Evolutionary conservation across 495 filamentous ascomycete genomes (phyloP), one percentile per base, ranked within the genome.

Genomic region (Penicillium verhagenii): DNA sequence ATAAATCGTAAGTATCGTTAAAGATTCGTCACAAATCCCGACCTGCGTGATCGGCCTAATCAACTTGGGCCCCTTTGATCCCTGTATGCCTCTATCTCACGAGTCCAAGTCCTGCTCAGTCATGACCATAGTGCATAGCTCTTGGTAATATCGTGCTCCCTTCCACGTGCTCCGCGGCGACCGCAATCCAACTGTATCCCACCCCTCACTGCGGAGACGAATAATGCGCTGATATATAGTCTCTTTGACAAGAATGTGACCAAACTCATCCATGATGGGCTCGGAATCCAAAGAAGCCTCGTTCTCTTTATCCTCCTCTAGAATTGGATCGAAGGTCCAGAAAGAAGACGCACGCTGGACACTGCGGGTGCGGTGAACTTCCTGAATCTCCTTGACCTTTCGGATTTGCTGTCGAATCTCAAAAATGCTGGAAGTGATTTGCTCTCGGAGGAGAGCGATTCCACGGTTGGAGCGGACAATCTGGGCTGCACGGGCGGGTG

Each of bases 311-410:
- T 38, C 29, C 14, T 56, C 44, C 4, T 44, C 43, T n/a, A 38
- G 63, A 23, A 70, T 28, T 9, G 64, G 63, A 29, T 60, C 59
- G 47, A 78, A 77, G 26, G 58, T 74, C 75, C 75, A 78, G 52
- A 75, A 76, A 0, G 73, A 78, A 0, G 56, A 56, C 8, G 64
- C 64, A 3, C 67, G 72, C 1, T 51, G 54, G 29, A 71, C 45
- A 9, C 52, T 53, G 29, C 60, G 67, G 2, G 56, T 38, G 13
- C 60, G 55, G n/a, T 60, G 72, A 4, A 58, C 21, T 2, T 60
- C 51, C 48, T 74, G 72, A 2, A 70, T n/a, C 10, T 65, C 50
- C 2, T 45, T 35, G 10, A 69, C 58, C 7, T 67, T 53, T 4
- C 60, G 54, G 14, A 73, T 65, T 2, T 69, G 53, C 0, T 45